Conservation (phyloP, 768 basidiomycete species). For the Boletus barrowsii region DNA sequence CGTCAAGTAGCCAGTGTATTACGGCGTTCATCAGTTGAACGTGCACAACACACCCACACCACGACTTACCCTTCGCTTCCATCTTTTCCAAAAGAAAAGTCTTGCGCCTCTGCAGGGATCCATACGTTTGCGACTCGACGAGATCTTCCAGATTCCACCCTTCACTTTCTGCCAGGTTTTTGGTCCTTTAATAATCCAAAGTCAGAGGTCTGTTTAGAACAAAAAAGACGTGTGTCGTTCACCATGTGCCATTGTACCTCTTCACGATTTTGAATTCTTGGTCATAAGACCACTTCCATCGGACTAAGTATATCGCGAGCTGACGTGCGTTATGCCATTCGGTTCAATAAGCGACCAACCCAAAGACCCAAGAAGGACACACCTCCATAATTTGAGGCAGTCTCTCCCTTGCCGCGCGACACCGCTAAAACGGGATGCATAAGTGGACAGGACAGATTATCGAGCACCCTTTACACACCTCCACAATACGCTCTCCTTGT, state of each 20-base stretch:
- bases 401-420: neutral
- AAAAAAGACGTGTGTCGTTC: neutral
- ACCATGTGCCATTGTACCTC: slow-evolving; percentile 17
- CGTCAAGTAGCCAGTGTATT: neutral
- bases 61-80: slow-evolving; percentile 33
- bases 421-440: slow-evolving; percentile 4
- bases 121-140: slow-evolving; percentile 38
- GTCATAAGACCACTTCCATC: slow-evolving; percentile 29
- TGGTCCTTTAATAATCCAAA: slow-evolving; percentile 31
- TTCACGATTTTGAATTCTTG: neutral
- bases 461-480: neutral
- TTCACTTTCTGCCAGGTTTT: slow-evolving; percentile 30
- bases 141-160: slow-evolving; percentile 47
- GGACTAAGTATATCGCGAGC: slow-evolving; percentile 23
- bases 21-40: neutral
- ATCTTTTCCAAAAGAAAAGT: slow-evolving; percentile 40
- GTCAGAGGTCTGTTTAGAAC: neutral
- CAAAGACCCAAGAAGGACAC: slow-evolving; percentile 1
- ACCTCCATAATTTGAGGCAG: slow-evolving; percentile 19
- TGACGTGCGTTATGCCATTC: neutral
- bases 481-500: neutral
- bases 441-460: neutral
- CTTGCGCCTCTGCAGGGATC: slow-evolving; percentile 37
- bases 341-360: no score
- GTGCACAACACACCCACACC: neutral